Evolutionary conservation across 1,284 basidiomycete genomes (phyloP).

Genomic region (Leucoagaricus sp.): DNA sequence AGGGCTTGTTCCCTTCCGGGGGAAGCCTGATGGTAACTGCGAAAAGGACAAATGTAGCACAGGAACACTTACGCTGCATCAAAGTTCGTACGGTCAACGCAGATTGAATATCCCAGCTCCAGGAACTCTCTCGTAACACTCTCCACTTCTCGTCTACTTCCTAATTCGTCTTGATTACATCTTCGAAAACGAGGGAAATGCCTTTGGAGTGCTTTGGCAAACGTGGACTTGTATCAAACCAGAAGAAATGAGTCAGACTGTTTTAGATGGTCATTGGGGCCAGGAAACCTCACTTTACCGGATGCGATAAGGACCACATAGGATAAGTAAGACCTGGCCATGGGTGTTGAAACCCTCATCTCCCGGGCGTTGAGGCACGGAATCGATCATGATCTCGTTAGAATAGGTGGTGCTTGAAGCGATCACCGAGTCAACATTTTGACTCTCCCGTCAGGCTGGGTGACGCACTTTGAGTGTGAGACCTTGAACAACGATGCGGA

Average conservation of each 20-base stretch:
- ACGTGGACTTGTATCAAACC: conserved; percentile 54
- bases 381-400: not conserved
- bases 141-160: conserved; percentile 59
- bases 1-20: not conserved
- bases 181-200: conserved; percentile 59
- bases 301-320: conserved; percentile 71
- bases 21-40: no score
- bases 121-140: conserved; percentile 51
- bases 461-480: no score
- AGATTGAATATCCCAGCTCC: conserved; percentile 58
- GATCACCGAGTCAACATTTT: no score
- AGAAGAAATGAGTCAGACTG: not conserved
- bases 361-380: conserved; percentile 1
- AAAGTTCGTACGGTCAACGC: conserved; percentile 74
- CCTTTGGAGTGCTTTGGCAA: conserved; percentile 61
- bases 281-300: conserved; percentile 60
- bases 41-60: not conserved
- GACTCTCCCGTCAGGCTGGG: no score
- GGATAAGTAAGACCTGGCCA: conserved; percentile 56
- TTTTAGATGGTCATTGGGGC: no score
- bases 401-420: no score
- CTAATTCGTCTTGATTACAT: conserved; percentile 73
- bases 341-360: conserved; percentile 23
- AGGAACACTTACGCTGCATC: conserved; percentile 52
- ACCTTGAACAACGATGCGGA: no score